A percentile compares a stretch with the other conserved stretches of the same genome.
Conservation (phyloP, 2,329 filamentous ascomycete genomes). For the Allantophomopsis cytisporea region DNA sequence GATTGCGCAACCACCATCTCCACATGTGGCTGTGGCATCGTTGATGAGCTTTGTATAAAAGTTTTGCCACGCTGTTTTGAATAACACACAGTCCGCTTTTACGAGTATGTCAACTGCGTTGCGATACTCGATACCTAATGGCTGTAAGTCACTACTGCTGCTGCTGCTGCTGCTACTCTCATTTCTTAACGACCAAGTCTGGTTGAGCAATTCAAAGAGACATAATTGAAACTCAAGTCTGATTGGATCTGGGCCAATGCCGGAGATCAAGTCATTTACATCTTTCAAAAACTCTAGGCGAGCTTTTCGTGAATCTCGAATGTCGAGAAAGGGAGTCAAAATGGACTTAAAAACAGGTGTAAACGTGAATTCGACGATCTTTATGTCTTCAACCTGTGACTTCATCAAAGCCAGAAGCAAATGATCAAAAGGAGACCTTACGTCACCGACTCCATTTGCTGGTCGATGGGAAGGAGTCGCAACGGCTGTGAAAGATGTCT, state of each 20-base stretch:
- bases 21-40: conserved; percentile 46
- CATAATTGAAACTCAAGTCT: too few relatives aligned
- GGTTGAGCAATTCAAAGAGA: too few relatives aligned
- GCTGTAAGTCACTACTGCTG: conserved; percentile 22
- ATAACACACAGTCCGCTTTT: background rate
- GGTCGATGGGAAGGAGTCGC: conserved; percentile 49
- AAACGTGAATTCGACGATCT: too few relatives aligned
- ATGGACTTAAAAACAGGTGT: conserved; percentile 13
- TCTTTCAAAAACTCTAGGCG: conserved; percentile 22
- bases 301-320: conserved; percentile 18
- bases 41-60: conserved; percentile 43
- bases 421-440: conserved; percentile 50
- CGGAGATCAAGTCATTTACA: conserved; percentile 2
- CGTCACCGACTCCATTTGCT: conserved; percentile 30
- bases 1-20: conserved; percentile 52
- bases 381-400: background rate
- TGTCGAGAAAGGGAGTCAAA: conserved; percentile 43
- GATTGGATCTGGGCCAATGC: too few relatives aligned
- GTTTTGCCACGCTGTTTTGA: conserved; percentile 21
- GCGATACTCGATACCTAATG: conserved; percentile 55
- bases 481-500: conserved; percentile 46
- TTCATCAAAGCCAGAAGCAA: conserved; percentile 43
- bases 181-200: conserved; percentile 2
- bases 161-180: conserved; percentile 8
- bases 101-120: conserved; percentile 51